Evolutionary conservation across 202 grass and related monocot species (phyloP).

Genomic region (Carex sylvatica): DNA sequence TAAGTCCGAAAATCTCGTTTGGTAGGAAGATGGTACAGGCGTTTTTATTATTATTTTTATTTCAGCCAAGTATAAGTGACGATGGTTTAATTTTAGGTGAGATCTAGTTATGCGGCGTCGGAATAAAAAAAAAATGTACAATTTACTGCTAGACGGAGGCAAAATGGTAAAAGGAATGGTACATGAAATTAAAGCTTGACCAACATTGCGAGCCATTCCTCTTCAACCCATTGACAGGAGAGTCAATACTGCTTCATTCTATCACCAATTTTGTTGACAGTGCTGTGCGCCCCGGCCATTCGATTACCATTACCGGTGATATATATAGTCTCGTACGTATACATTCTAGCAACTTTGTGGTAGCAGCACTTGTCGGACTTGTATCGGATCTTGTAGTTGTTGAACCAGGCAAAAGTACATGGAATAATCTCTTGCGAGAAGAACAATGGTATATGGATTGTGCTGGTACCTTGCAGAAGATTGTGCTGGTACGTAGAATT

Average conservation of each 20-base stretch:
- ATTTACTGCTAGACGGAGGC: too few species aligned
- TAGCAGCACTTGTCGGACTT: background rate
- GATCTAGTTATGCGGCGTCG: too few species aligned
- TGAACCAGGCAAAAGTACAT: background rate
- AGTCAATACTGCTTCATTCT: too few species aligned
- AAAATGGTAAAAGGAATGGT: background rate
- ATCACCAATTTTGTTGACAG: background rate
- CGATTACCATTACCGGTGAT: background rate
- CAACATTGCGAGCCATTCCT: background rate
- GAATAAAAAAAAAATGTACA: too few species aligned
- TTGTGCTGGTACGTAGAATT: background rate
- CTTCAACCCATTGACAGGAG: background rate
- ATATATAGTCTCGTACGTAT: background rate
- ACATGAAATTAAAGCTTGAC: background rate
- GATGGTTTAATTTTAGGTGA: too few species aligned
- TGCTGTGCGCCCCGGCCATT: too few species aligned
- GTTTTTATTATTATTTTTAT: too few species aligned
- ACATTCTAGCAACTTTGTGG: background rate
- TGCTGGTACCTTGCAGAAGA: background rate
- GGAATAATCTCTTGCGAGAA: slow-evolving; percentile 9
- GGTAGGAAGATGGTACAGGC: too few species aligned
- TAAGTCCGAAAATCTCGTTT: too few species aligned
- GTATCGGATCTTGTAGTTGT: background rate
- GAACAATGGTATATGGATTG: background rate
- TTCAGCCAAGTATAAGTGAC: too few species aligned